phyloP scores from a whole-genome alignment of 352 stramenopile species.

The Globisporangium nagaii region DNA sequence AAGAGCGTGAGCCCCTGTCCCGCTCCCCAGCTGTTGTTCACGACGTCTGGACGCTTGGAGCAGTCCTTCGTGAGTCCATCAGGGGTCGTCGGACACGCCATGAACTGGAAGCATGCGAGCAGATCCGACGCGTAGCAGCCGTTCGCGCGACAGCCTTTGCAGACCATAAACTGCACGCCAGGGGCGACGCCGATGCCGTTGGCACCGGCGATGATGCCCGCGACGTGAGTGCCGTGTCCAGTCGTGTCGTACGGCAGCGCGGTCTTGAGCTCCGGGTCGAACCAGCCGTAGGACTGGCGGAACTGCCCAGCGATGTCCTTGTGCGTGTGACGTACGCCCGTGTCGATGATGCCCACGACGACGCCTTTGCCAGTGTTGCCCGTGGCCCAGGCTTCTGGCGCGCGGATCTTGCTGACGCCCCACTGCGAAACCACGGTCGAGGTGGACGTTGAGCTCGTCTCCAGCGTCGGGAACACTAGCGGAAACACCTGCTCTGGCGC shows the following conservation, averaged over 20 bases:
- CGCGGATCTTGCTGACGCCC: constrained; percentile 47
- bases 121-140: constrained; percentile 9
- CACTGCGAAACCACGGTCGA: constrained; percentile 30
- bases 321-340: constrained; percentile 43
- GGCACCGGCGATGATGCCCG: constrained; percentile 10
- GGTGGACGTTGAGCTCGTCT: constrained; percentile 24
- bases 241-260: constrained; percentile 9
- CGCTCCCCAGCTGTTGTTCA: constrained; percentile 73
- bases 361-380: constrained; percentile 47
- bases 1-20: constrained; percentile 40
- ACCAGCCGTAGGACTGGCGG: constrained; percentile 48
- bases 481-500: constrained; percentile 37
- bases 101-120: constrained; percentile 17
- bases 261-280: constrained; percentile 25
- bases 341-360: constrained; percentile 59
- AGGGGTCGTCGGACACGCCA: constrained; percentile 51
- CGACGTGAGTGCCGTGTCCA: constrained; percentile 17
- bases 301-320: constrained; percentile 35
- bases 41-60: constrained; percentile 39
- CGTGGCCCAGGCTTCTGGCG: constrained; percentile 35
- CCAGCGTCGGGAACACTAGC: constrained; percentile 19
- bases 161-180: constrained; percentile 18
- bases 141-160: constrained; percentile 4
- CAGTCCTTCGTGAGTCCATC: constrained; percentile 33
- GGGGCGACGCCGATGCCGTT: constrained; percentile 19